Conservation (phyloP, 106 monocot species). For the Dioscorea zingiberensis region DNA sequence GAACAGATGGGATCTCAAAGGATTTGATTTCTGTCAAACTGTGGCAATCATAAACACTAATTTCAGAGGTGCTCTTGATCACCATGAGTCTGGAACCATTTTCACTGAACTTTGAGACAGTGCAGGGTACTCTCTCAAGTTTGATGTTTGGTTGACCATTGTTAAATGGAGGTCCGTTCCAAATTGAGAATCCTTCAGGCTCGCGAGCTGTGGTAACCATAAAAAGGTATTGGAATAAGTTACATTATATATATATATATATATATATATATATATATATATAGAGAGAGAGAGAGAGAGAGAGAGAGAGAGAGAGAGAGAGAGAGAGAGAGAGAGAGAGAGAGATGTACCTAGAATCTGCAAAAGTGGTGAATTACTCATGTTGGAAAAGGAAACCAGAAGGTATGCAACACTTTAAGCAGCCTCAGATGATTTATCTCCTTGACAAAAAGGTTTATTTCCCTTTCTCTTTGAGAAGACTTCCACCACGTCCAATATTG, state of each 20-base stretch:
- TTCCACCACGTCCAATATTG: too few species aligned
- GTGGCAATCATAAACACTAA: slow-evolving; percentile 54
- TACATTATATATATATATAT: background rate
- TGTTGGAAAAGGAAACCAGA: background rate
- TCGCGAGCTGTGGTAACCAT: slow-evolving; percentile 50
- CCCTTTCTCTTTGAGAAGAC: too few species aligned
- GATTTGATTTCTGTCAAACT: slow-evolving; percentile 46
- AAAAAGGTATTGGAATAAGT: slow-evolving; percentile 1
- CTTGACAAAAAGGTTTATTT: too few species aligned
- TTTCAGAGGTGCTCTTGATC: slow-evolving; percentile 33
- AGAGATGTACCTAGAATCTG: slow-evolving; percentile 31
- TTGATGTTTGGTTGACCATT: slow-evolving; percentile 47
- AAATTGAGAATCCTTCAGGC: slow-evolving; percentile 75
- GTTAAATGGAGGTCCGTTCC: slow-evolving; percentile 76
- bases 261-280: background rate
- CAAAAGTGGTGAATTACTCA: slow-evolving; percentile 16
- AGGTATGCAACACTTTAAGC: too few species aligned
- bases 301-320: background rate
- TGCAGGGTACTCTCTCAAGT: slow-evolving; percentile 63
- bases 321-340: background rate
- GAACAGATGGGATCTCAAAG: slow-evolving; percentile 66
- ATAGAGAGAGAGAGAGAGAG: background rate
- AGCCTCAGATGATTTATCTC: too few species aligned
- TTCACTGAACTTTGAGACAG: slow-evolving; percentile 58
- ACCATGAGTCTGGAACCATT: slow-evolving; percentile 70